These are phyloP conservation scores for Pleurotus tuoliensis DNA, from an alignment of 768 basidiomycete genomes.

Conservation along the genomic window DNA sequence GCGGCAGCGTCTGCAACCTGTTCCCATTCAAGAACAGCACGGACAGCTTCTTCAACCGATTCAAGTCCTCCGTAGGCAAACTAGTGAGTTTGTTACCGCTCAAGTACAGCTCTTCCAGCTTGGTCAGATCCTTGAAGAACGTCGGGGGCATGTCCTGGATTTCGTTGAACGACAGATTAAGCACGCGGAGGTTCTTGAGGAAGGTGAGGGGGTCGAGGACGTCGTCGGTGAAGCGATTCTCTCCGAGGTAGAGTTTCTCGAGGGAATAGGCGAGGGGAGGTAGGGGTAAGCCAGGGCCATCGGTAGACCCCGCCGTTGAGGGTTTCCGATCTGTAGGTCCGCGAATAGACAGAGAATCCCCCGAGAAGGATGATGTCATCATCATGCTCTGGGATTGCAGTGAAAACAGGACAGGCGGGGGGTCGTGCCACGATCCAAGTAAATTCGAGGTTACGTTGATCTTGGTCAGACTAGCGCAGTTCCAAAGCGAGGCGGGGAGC, in stretches of 20 bases:
- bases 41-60: constrained; percentile 59
- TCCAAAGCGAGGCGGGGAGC: constrained; percentile 78
- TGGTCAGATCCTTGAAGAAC: constrained; percentile 68
- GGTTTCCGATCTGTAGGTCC: constrained; percentile 35
- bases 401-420: constrained; percentile 32
- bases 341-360: constrained; percentile 1
- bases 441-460: constrained; percentile 92
- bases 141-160: constrained; percentile 81
- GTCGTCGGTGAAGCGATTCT: constrained; percentile 85
- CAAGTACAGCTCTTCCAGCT: constrained; percentile 84
- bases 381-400: not conserved
- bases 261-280: constrained; percentile 70
- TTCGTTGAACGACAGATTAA: constrained; percentile 94
- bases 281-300: constrained; percentile 26
- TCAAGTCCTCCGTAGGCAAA: constrained; percentile 86
- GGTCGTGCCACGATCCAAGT: constrained; percentile 67
- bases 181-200: constrained; percentile 70
- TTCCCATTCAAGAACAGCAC: constrained; percentile 93
- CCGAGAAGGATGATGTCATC: constrained; percentile 1
- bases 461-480: constrained; percentile 63
- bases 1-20: constrained; percentile 85
- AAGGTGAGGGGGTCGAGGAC: constrained; percentile 69
- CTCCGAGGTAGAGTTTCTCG: constrained; percentile 79
- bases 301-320: constrained; percentile 25
- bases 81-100: constrained; percentile 93